phyloP scores from a whole-genome alignment of 495 filamentous ascomycete genomes.

The Neurospora sp. region DNA sequence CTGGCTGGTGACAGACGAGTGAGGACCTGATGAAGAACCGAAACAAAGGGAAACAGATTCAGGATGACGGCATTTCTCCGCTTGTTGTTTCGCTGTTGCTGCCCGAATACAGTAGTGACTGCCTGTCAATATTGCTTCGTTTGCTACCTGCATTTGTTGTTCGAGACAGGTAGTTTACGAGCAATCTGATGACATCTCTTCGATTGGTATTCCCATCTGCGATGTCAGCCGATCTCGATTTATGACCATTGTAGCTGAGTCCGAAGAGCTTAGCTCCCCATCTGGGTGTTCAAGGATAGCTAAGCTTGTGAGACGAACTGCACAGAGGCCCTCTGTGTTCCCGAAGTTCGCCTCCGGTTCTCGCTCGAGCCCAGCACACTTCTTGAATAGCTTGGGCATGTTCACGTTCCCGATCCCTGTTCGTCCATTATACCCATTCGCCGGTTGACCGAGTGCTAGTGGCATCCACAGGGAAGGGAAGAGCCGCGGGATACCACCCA shows the following conservation, averaged over 20 bases:
- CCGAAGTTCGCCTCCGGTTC: conserved; percentile 1
- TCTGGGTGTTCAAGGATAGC: conserved; percentile 15
- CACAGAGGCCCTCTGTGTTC: conserved; percentile 21
- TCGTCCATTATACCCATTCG: neutral
- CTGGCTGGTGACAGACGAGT: conserved; percentile 9
- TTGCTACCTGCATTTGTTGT: conserved; percentile 6
- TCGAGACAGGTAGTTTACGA: conserved; percentile 16
- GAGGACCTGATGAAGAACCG: conserved; percentile 8
- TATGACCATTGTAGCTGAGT: neutral
- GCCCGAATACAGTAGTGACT: conserved; percentile 32
- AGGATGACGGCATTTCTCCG: conserved; percentile 22
- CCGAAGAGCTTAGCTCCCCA: conserved; percentile 1
- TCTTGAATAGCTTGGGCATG: neutral
- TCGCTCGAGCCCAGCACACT: conserved; percentile 5
- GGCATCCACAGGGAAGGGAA: neutral
- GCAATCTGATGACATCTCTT: conserved; percentile 4
- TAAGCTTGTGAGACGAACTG: conserved; percentile 32
- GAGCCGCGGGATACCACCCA: neutral
- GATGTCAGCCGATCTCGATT: conserved; percentile 5
- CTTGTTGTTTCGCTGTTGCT: conserved; percentile 35
- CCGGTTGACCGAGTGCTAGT: neutral
- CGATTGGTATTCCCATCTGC: conserved; percentile 5
- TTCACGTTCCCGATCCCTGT: neutral
- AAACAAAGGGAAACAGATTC: conserved; percentile 15
- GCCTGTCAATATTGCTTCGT: conserved; percentile 11